These are phyloP conservation scores for Cucurbita argyrosperma DNA, from an alignment of 306 rosid species.

Conservation along the genomic window DNA sequence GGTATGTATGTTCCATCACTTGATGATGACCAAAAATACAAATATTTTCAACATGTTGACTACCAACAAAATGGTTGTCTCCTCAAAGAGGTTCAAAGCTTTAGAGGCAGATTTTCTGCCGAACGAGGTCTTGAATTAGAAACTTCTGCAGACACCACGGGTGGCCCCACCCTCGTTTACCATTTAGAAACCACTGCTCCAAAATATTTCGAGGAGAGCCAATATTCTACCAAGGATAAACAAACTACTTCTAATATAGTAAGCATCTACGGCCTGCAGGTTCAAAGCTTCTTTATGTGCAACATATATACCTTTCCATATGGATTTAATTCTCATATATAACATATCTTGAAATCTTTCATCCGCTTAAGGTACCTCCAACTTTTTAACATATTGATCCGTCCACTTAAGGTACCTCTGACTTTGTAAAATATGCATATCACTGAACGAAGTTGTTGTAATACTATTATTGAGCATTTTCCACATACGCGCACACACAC, in stretches of 20 bases:
- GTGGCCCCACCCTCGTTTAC: constrained; percentile 3
- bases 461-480: not conserved
- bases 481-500: not conserved
- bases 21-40: not conserved
- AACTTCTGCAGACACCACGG: constrained; percentile 6
- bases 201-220: constrained; percentile 25
- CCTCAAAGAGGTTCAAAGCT: not conserved
- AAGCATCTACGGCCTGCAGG: constrained; percentile 73
- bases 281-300: constrained; percentile 17
- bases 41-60: not conserved
- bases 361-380: not conserved
- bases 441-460: not conserved
- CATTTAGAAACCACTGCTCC: constrained; percentile 17
- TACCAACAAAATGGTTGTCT: not conserved
- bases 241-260: constrained; percentile 11
- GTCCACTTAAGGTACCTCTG: not conserved
- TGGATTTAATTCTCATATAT: constrained; percentile 1
- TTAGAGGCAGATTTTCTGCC: not conserved
- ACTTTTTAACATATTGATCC: not conserved
- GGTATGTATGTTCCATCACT: not conserved
- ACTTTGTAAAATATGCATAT: not conserved
- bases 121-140: constrained; percentile 12
- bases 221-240: constrained; percentile 18
- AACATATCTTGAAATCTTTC: not conserved
- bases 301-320: not conserved